Conservation (phyloP, 1,284 basidiomycete genomes). For the Cutaneotrichosporon sp. region DNA sequence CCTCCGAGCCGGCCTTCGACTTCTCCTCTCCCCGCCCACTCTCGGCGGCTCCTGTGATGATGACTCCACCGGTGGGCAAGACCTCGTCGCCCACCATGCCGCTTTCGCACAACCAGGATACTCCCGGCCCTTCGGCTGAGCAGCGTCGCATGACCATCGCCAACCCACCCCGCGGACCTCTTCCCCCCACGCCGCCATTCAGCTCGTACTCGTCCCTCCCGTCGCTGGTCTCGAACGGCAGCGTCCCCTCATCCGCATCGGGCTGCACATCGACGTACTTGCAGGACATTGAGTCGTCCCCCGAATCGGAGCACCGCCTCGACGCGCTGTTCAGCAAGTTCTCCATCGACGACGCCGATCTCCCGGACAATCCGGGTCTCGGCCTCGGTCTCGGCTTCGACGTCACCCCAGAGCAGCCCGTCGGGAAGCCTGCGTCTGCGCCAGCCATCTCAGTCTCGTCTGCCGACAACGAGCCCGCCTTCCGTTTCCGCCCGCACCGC, state of each 20-base stretch:
- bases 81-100: too few species aligned
- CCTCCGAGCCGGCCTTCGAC: background rate
- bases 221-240: conserved; percentile 33
- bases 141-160: background rate
- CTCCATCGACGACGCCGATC: conserved; percentile 2
- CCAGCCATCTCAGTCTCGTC: background rate
- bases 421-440: background rate
- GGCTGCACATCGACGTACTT: conserved; percentile 12
- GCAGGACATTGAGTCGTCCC: conserved; percentile 16
- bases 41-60: background rate
- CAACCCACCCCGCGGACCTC: conserved; percentile 3
- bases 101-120: background rate
- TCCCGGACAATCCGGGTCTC: conserved; percentile 16
- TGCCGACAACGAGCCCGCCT: background rate
- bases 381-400: conserved; percentile 2
- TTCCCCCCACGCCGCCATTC: conserved; percentile 21
- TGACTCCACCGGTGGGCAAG: too few species aligned
- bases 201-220: conserved; percentile 37
- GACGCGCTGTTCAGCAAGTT: conserved; percentile 36
- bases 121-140: background rate
- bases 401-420: background rate
- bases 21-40: background rate
- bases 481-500: conserved; percentile 6
- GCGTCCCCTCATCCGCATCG: conserved; percentile 30
- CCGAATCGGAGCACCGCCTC: conserved; percentile 39